Evolutionary conservation across 805 yeast species (phyloP).

Genomic region (Wickerhamiella bombiphila): DNA sequence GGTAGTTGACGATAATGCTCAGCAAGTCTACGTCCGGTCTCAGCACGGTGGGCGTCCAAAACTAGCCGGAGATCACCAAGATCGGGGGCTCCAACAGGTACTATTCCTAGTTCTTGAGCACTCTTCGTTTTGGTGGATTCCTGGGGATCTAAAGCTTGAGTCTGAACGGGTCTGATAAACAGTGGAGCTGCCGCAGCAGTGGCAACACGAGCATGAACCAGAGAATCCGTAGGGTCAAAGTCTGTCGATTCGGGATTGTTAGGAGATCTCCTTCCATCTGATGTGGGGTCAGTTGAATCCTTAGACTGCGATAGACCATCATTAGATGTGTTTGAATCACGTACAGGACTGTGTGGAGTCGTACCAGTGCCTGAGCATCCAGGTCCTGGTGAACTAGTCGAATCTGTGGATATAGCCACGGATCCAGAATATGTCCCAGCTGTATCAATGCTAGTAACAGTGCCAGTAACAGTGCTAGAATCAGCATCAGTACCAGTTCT

Average conservation of each 20-base stretch:
- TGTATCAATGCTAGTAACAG: not conserved
- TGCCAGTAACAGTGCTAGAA: not conserved
- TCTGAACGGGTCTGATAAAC: not conserved
- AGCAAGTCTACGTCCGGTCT: slow-evolving; percentile 18
- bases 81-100: not conserved
- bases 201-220: not conserved
- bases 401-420: not conserved
- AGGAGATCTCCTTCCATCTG: no score
- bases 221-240: not conserved
- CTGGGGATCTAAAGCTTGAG: no score
- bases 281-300: no score
- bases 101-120: not conserved
- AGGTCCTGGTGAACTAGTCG: not conserved
- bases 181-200: not conserved
- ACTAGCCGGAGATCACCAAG: not conserved
- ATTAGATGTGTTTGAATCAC: no score
- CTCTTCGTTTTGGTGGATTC: no score
- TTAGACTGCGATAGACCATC: no score
- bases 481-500: no score
- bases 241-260: not conserved
- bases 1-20: slow-evolving; percentile 34
- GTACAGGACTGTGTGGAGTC: not conserved
- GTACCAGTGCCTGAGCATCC: not conserved
- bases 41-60: slow-evolving; percentile 1
- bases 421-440: not conserved